phyloP scores from a whole-genome alignment of 805 yeast genomes.

The Candida quercuum region DNA sequence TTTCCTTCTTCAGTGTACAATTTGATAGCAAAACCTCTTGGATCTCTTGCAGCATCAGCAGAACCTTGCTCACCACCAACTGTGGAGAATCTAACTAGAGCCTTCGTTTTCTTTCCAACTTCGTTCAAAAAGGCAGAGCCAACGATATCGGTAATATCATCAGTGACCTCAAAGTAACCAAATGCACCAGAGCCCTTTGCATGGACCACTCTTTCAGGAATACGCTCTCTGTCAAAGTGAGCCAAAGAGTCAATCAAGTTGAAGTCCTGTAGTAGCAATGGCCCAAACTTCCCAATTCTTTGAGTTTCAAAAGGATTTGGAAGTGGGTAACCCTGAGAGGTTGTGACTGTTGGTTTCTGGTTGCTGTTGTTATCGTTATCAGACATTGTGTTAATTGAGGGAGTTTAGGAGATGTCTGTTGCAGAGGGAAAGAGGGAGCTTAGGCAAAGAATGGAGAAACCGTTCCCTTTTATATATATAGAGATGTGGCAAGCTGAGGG shows the following conservation, averaged over 20 bases:
- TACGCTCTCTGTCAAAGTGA: conserved; percentile 85
- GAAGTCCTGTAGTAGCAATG: conserved; percentile 76
- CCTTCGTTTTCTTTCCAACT: conserved; percentile 76
- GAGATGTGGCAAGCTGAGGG: too few species aligned
- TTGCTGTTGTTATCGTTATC: too few species aligned
- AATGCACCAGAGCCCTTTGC: conserved; percentile 93
- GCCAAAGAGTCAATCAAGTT: conserved; percentile 76
- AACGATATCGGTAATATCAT: conserved; percentile 71
- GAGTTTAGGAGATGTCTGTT: not conserved
- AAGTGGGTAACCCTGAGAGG: conserved; percentile 73
- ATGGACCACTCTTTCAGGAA: conserved; percentile 90
- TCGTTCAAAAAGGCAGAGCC: conserved; percentile 64
- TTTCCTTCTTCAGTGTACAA: conserved; percentile 82
- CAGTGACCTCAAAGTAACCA: conserved; percentile 83
- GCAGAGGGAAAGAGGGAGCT: not conserved
- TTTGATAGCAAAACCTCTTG: conserved; percentile 80
- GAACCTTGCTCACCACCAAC: conserved; percentile 85
- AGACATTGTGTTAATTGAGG: conserved; percentile 3
- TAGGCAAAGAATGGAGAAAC: not conserved
- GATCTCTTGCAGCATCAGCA: conserved; percentile 82
- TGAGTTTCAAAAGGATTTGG: conserved; percentile 74
- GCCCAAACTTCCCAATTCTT: conserved; percentile 72
- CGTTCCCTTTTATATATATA: too few species aligned
- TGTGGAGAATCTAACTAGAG: conserved; percentile 73
- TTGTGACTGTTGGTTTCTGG: conserved; percentile 51